Evolutionary conservation across 2,329 filamentous ascomycete species (phyloP), one percentile per base, ranked within the genome.

Genomic region (Colletotrichum filicis): DNA sequence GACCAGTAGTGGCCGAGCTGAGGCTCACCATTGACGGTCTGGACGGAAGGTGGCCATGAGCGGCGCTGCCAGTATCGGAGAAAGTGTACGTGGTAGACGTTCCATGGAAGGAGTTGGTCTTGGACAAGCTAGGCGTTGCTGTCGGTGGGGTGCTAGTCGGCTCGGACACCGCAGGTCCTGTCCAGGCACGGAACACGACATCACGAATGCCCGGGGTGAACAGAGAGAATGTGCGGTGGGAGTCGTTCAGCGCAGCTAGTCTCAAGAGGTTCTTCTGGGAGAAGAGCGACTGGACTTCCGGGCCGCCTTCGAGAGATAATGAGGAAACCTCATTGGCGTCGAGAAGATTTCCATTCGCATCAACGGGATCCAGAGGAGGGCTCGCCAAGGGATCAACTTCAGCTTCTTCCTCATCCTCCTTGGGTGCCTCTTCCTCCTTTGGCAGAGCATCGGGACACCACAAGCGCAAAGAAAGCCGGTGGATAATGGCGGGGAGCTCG

Each of bases 401-500:
- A 65, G 90, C 84, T 76, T 94, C 89, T 76, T 92, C 83, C 58
- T 83, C 78, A 30, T 85, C 83, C 71, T 87, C 87, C 69, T 85
- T 86, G 24, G 87, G 83, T 22, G 85, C 80, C 49, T 90, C 80
- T 74, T 91, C 88, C 76, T 94, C 92, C 62, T 91, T 89, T 26
- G 90, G 88, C 63, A 91, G 88, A 80, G 97, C 94, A 77, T 98
- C 96, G 0, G 95, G 94, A 66, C 95, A 97, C 92, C 95, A 98
- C 62, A 98, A 84, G 76, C 94, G 92, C 70, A 98, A 86, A 0
- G 96, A 98, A 24, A 99, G 85, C 64, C 95, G 91, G 83, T 99
- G 97, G 74, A 99, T 98, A 73, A 98, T 98, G 61, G 96, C 95
- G 0, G 97, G 97, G 28, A 99, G 85, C 81, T 99, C 97, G 76